Evolutionary conservation across 371 early-diverging fungal genomes (phyloP).

Genomic region (Actinomortierella ambigua): DNA sequence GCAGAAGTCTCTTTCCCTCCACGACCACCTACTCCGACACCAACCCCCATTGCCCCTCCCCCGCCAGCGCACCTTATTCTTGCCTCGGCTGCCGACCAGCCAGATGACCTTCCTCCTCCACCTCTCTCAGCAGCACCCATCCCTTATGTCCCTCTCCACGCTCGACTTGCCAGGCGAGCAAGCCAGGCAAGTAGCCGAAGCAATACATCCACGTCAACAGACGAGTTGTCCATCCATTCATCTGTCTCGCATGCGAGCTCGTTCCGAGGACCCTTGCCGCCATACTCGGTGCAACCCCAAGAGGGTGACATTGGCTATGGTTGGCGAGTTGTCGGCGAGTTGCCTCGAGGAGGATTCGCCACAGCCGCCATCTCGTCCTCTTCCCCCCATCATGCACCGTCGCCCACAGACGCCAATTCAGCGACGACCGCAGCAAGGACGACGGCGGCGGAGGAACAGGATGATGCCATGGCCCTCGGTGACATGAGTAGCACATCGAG

Average conservation of each 20-base stretch:
- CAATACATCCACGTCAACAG: no score
- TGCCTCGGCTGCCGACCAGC: no score
- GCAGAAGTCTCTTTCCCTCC: conserved; percentile 14
- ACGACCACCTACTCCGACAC: background rate
- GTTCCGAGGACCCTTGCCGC: conserved; percentile 13
- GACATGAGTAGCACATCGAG: background rate
- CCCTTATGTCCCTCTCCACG: no score
- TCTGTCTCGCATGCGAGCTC: no score
- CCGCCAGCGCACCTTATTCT: no score
- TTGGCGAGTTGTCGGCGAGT: conserved; percentile 7
- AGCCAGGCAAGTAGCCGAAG: no score
- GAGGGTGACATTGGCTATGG: conserved; percentile 29
- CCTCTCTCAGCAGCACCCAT: conserved; percentile 1
- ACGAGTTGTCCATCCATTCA: no score
- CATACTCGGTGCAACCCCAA: conserved; percentile 13
- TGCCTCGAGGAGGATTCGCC: no score
- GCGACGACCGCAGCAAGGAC: background rate
- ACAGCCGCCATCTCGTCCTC: background rate
- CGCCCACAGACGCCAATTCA: background rate
- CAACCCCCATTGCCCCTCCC: no score
- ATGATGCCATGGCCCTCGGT: conserved; percentile 5
- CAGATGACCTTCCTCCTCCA: no score
- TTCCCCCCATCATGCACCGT: background rate
- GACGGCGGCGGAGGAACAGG: conserved; percentile 1
- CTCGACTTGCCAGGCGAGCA: no score